These are phyloP conservation scores for Podaxis sp. DNA, from an alignment of 768 basidiomycete genomes.

Conservation along the genomic window DNA sequence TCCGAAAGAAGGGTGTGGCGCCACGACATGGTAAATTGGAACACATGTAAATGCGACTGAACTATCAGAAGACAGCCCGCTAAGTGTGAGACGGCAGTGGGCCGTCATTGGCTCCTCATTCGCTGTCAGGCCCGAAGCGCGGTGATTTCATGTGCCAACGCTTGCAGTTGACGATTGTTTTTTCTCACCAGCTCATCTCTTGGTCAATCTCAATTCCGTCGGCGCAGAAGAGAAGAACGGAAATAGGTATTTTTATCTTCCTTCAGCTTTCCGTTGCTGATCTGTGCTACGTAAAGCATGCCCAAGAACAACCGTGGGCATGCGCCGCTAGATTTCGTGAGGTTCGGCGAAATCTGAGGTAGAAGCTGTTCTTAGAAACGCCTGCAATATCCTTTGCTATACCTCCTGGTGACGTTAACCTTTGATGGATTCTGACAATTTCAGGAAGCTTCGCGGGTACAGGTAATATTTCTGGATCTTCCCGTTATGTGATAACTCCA, in stretches of 20 bases:
- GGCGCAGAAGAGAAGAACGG: constrained; percentile 7
- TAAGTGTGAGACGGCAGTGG: constrained; percentile 4
- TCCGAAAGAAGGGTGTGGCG: not conserved
- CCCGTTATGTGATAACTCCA: not conserved
- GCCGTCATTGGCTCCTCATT: not conserved
- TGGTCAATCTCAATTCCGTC: constrained; percentile 3
- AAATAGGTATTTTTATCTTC: constrained; percentile 1
- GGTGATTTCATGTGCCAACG: constrained; percentile 1
- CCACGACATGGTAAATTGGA: not conserved
- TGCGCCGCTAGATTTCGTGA: not conserved
- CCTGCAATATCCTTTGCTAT: not conserved
- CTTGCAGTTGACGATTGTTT: not conserved
- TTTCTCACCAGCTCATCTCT: constrained; percentile 10
- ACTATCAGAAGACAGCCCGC: not conserved
- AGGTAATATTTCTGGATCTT: not conserved
- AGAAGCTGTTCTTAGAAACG: constrained; percentile 1
- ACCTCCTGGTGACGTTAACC: constrained; percentile 1
- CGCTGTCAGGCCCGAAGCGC: constrained; percentile 11
- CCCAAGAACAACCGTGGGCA: not conserved
- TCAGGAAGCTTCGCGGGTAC: constrained; percentile 11
- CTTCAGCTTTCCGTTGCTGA: constrained; percentile 3
- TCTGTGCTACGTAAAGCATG: not conserved
- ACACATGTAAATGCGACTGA: not conserved
- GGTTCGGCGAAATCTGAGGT: not conserved
- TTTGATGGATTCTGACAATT: constrained; percentile 8